Percentiles rank a stretch among this genome's conserved stretches.
Evolutionary conservation across 768 basidiomycete genomes (phyloP).

Genomic region (Collybiopsis luxurians): DNA sequence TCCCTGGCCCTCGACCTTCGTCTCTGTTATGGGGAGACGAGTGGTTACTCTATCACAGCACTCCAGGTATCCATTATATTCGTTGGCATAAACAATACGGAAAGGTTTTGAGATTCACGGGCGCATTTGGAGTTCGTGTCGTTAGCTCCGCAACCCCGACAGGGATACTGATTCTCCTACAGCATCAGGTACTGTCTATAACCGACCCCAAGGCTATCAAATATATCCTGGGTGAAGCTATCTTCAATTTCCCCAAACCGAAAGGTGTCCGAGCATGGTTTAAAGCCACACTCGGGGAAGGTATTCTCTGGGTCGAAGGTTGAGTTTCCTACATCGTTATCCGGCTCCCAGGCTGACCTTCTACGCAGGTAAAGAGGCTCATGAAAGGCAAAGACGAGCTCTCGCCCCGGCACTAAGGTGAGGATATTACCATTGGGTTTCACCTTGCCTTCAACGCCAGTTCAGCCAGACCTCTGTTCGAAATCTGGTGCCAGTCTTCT

Average conservation of each 20-base stretch:
- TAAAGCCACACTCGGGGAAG: conserved; percentile 55
- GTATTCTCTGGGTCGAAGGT: conserved; percentile 68
- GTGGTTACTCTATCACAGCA: conserved; percentile 48
- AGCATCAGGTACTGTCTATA: conserved; percentile 60
- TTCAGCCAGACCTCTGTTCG: conserved; percentile 52
- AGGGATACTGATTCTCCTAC: conserved; percentile 4
- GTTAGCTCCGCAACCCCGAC: background rate
- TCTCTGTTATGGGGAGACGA: conserved; percentile 64
- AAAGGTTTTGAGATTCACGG: conserved; percentile 51
- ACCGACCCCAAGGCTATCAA: conserved; percentile 51
- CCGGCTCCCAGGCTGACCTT: background rate
- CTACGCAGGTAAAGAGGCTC: conserved; percentile 48
- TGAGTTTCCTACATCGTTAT: background rate
- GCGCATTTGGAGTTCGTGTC: conserved; percentile 51
- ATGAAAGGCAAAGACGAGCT: conserved; percentile 51
- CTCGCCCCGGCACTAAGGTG: conserved; percentile 61
- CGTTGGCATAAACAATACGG: conserved; percentile 55
- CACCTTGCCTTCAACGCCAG: background rate
- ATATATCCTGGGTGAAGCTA: conserved; percentile 52
- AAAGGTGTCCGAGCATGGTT: conserved; percentile 65
- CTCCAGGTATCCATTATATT: conserved; percentile 51
- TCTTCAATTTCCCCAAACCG: conserved; percentile 62
- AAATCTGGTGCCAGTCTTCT: conserved; percentile 47
- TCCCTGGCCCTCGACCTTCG: conserved; percentile 49
- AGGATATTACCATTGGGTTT: background rate